Conservation (phyloP, 768 basidiomycete species). For the Cystofilobasidium macerans region DNA sequence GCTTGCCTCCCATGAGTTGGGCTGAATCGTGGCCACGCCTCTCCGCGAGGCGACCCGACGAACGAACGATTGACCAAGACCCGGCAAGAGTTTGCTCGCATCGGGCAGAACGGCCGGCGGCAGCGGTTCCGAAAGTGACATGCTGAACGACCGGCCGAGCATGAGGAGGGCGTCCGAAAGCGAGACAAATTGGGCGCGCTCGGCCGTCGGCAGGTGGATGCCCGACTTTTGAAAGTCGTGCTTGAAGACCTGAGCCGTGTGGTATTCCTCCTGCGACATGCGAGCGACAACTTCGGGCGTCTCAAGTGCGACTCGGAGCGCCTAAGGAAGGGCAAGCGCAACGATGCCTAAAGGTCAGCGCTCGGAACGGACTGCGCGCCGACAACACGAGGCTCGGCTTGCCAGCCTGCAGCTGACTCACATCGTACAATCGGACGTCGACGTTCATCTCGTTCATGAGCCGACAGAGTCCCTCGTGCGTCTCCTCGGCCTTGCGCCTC, state of each 20-base stretch:
- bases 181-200: constrained; percentile 67
- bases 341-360: background rate
- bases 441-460: constrained; percentile 98
- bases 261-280: constrained; percentile 33
- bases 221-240: constrained; percentile 96
- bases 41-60: constrained; percentile 21
- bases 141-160: constrained; percentile 73
- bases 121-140: constrained; percentile 18
- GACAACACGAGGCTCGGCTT: too few species aligned
- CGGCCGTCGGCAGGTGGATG: constrained; percentile 67
- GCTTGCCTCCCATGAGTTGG: constrained; percentile 77
- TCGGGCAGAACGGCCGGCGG: constrained; percentile 30
- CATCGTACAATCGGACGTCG: constrained; percentile 77
- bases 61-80: constrained; percentile 36
- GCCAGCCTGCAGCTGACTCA: too few species aligned
- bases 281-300: constrained; percentile 30
- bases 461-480: constrained; percentile 85
- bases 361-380: too few species aligned
- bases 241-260: constrained; percentile 79
- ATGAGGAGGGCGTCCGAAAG: constrained; percentile 79
- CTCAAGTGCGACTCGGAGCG: constrained; percentile 33
- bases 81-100: constrained; percentile 32
- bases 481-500: constrained; percentile 70
- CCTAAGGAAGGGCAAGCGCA: constrained; percentile 14
- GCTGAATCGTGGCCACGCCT: constrained; percentile 43